phyloP scores from a whole-genome alignment of 1,284 basidiomycete genomes.

The Xerocomus nothofagi region DNA sequence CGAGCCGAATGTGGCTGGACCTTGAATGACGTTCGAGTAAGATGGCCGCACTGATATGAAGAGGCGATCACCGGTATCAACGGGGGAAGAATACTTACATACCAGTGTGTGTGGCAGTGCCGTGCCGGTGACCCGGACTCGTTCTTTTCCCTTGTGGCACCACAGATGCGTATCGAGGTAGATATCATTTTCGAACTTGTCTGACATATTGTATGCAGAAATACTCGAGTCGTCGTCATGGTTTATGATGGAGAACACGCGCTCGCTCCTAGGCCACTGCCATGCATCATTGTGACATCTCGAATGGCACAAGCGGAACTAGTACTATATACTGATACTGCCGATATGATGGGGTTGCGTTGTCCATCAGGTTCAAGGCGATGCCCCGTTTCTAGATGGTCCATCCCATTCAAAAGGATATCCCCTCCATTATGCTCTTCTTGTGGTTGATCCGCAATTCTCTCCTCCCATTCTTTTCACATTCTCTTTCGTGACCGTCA shows the following conservation, averaged over 20 bases:
- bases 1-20: no score
- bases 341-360: background rate
- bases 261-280: background rate
- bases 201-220: no score
- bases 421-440: background rate
- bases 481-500: conserved; percentile 8
- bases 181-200: no score
- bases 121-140: no score
- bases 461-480: background rate
- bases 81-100: no score
- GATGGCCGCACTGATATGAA: no score
- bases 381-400: conserved; percentile 8
- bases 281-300: background rate
- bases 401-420: conserved; percentile 18
- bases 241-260: background rate
- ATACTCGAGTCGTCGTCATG: background rate
- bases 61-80: no score
- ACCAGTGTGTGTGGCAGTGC: no score
- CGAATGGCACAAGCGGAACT: background rate
- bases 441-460: conserved; percentile 23
- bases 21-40: no score
- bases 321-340: no score
- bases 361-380: conserved; percentile 5
- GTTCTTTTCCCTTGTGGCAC: no score
- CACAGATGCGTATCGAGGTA: no score